Conservation (phyloP, 257 asterid species). For the Haberlea rhodopensis region DNA sequence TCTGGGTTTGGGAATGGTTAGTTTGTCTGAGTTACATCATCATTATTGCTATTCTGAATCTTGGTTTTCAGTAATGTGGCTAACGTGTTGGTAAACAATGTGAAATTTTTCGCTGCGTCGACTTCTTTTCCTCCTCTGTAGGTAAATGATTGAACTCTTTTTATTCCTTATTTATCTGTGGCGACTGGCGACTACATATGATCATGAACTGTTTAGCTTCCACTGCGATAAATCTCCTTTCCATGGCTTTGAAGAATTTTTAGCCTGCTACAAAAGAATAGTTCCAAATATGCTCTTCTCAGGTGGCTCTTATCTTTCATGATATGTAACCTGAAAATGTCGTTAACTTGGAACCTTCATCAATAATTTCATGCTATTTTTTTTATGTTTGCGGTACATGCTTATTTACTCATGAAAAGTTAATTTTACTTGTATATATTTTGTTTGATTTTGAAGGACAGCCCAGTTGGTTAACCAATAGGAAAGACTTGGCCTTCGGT, state of each 20-base stretch:
- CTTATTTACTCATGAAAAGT: no score
- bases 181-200: constrained; percentile 72
- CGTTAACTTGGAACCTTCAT: constrained; percentile 3
- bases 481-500: constrained; percentile 63
- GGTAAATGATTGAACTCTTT: constrained; percentile 23
- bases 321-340: constrained; percentile 8
- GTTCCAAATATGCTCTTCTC: constrained; percentile 60
- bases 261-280: constrained; percentile 66
- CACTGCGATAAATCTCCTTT: constrained; percentile 75
- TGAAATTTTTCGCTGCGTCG: constrained; percentile 2
- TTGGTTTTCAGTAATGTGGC: constrained; percentile 3
- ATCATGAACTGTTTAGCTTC: constrained; percentile 72
- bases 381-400: constrained; percentile 1
- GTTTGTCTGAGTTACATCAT: constrained; percentile 23
- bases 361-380: background rate
- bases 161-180: constrained; percentile 22
- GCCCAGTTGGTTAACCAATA: constrained; percentile 65
- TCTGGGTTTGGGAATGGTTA: constrained; percentile 89
- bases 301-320: constrained; percentile 39
- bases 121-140: constrained; percentile 6
- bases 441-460: constrained; percentile 54
- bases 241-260: constrained; percentile 83
- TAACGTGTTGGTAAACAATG: constrained; percentile 4
- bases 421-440: no score
- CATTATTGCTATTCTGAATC: background rate